Evolutionary conservation across 345 rosid genomes (phyloP).

Genomic region (Eucalyptus camaldulensis): DNA sequence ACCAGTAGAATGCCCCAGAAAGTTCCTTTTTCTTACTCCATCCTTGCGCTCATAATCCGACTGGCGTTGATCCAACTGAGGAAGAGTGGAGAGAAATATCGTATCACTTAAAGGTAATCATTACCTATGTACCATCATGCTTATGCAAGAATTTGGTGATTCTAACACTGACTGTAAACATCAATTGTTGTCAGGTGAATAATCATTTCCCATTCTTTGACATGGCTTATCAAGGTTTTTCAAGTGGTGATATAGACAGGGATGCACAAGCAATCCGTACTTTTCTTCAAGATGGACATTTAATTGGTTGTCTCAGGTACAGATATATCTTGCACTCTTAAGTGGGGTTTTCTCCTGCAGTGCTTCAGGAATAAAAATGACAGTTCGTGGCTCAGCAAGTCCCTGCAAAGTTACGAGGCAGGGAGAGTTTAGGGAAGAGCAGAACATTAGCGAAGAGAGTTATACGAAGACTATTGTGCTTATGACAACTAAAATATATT

Average conservation of each 20-base stretch:
- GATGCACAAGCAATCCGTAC: constrained; percentile 87
- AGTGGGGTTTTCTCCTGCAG: neutral
- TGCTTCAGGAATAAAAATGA: neutral
- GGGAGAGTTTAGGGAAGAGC: neutral
- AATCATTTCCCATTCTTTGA: constrained; percentile 89
- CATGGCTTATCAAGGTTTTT: constrained; percentile 99
- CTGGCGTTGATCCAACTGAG: constrained; percentile 91
- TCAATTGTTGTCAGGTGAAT: constrained; percentile 40
- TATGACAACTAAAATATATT: neutral
- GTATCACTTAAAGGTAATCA: constrained; percentile 53
- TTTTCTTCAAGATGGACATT: constrained; percentile 93
- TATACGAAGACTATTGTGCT: neutral
- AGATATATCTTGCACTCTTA: neutral
- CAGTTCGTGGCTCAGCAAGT: neutral
- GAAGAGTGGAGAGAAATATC: constrained; percentile 96
- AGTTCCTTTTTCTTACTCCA: constrained; percentile 95
- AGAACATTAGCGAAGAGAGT: neutral
- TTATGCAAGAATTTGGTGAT: neutral
- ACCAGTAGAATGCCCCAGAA: constrained; percentile 72
- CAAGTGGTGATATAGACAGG: constrained; percentile 83
- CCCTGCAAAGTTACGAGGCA: neutral
- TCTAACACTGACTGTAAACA: neutral
- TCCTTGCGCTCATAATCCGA: constrained; percentile 91
- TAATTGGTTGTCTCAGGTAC: constrained; percentile 90
- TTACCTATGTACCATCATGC: neutral